Base-by-base conservation (phyloP, 2,329 filamentous ascomycete genomes). In the Colletotrichum tropicale region DNA sequence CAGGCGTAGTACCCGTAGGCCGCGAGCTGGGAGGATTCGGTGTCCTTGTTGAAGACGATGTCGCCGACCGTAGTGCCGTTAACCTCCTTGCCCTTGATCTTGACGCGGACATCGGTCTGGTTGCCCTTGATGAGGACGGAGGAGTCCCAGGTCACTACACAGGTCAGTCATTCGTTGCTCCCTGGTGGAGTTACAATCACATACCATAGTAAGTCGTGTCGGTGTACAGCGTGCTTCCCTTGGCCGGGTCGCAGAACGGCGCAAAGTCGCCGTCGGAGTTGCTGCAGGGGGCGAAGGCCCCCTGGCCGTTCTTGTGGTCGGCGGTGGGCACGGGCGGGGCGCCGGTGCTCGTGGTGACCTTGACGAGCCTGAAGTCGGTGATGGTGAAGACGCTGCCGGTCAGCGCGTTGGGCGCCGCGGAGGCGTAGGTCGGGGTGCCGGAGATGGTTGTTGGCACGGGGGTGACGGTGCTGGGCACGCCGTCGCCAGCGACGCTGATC, bases 141-240 rank as follows among this genome's bases (percentile, higher is more conserved):
- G 28, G 89, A 84, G 78, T 92, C 89, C 90, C 90, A 92, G 32
- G 89, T 91, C 70, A 92, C 90, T 91, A 62, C 9, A n/a, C 8
- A 48, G 8, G 75, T 77, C 56, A 77, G 74, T 36, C n/a, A 16
- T 34, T 43, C 26, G 28, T 13, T 48, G 34, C 48, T 30, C 5
- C 9, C 32, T 36, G 24, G 2, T 32, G n/a, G 15, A 18, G 38
- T 32, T 2, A 28, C 26, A 7, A 26, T 32, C 24, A 77, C 85
- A 76, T 80, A 91, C 89, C 83, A 78, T 90, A 91, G 81, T 91
- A 91, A 0, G 86, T 89, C 15, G 79, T 83, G 34, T 84, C 88
- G 2, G 85, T 84, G 74, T 86, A 85, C 28, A 91, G 81, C 10
- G 84, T 84, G 69, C 85, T 85, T 71, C 86, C 86, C 18, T 82